Conservation (phyloP, 768 basidiomycete species). For the Amyloporia xantha region DNA sequence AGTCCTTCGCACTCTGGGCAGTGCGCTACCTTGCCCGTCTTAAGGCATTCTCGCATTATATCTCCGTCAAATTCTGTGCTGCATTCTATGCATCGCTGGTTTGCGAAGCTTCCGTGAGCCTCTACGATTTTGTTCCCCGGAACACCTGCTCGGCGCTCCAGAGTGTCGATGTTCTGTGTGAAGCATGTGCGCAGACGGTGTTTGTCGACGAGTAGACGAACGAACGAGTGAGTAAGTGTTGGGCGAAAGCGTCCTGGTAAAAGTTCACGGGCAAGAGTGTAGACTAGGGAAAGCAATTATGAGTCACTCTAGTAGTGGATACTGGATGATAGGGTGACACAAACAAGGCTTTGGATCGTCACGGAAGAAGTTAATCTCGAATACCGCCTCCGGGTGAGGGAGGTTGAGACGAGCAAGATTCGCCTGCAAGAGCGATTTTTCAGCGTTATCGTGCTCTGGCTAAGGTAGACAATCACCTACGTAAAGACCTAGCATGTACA, state of each 20-base stretch:
- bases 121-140: slow-evolving; percentile 74
- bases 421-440: slow-evolving; percentile 45
- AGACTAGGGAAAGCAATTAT: too few relatives aligned
- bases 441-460: too few relatives aligned
- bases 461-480: slow-evolving; percentile 4
- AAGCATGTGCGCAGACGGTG: slow-evolving; percentile 68
- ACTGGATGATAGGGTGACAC: slow-evolving; percentile 17
- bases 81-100: slow-evolving; percentile 80
- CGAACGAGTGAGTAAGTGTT: slow-evolving; percentile 85
- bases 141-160: slow-evolving; percentile 81
- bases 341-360: slow-evolving; percentile 73
- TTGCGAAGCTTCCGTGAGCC: slow-evolving; percentile 94
- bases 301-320: not conserved
- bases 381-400: slow-evolving; percentile 94
- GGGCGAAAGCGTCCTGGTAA: slow-evolving; percentile 89
- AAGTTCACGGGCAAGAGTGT: slow-evolving; percentile 87
- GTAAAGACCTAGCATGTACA: too few relatives aligned
- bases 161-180: slow-evolving; percentile 90
- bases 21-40: slow-evolving; percentile 55
- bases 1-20: slow-evolving; percentile 67
- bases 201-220: slow-evolving; percentile 71
- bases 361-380: slow-evolving; percentile 84
- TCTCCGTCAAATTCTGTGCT: slow-evolving; percentile 47
- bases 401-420: slow-evolving; percentile 72
- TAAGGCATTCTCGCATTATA: slow-evolving; percentile 60